Evolutionary conservation across 345 rosid species (phyloP), one percentile per base, ranked within the genome.

Genomic region (Citrus glauca): DNA sequence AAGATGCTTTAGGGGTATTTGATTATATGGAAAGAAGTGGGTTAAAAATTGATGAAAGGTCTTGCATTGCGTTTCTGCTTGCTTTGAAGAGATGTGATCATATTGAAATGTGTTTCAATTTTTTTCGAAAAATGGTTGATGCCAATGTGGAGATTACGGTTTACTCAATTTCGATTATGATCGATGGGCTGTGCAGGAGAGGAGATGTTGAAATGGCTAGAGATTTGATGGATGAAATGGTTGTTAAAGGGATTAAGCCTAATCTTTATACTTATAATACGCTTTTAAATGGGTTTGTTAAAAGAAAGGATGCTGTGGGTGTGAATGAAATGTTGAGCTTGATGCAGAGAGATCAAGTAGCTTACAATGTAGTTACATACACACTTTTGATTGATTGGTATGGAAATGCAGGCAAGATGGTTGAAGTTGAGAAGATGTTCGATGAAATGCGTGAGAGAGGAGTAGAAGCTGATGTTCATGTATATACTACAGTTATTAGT

Each of bases 211-310:
- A 86, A 35, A 87, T 81, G 74, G 88, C 92, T 71, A 83, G 67
- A 78, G 82, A 86, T 63, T 80, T 95, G 81, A 84, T 91, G 65
- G 72, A 77, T 67, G 88, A 89, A 75, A 81, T 88, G 82, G 69
- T 50, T 35, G 2, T 73, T 59, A 85, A 73, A 88, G 94, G 96
- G 75, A 77, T 92, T 64, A 88, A 79, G 81, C 89, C 93, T 7
- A 91, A 90, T 85, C 87, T 87, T 42, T 37, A 86, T 71, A 92
- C 97, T 38, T 95, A 91, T 79, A 92, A 93, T 82, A 88, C 96
- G 16, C 67, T 91, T 78, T 59, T 95, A 42, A 86, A 87, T 80
- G 91, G 89, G 17, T 95, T 85, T 69, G 77, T 85, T 25, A 92
- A 88, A 77, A 69, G 78, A 40, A 86, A 76, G 76, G 93, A 95